Conservation (phyloP, 164 flowering plant genomes). For the Taxillus chinensis region DNA sequence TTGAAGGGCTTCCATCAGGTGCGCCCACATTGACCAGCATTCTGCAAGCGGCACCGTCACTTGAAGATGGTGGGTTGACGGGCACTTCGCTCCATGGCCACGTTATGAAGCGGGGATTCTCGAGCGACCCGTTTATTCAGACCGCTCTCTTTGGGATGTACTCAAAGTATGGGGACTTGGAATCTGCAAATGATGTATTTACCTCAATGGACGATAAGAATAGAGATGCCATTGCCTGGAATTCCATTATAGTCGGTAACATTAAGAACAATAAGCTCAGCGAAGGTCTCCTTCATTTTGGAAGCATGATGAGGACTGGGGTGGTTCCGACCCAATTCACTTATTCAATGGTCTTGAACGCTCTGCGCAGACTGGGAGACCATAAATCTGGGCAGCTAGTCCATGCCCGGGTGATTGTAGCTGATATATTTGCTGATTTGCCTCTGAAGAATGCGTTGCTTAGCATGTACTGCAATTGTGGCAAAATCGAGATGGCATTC, state of each 20-base stretch:
- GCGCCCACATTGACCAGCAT: slow-evolving; percentile 59
- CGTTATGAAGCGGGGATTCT: slow-evolving; percentile 44
- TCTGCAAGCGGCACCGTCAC: slow-evolving; percentile 37
- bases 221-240: slow-evolving; percentile 69
- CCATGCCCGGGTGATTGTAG: slow-evolving; percentile 51
- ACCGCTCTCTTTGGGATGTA: slow-evolving; percentile 74
- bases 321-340: slow-evolving; percentile 48
- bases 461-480: slow-evolving; percentile 70
- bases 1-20: slow-evolving; percentile 35
- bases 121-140: slow-evolving; percentile 37
- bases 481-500: slow-evolving; percentile 33
- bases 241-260: slow-evolving; percentile 45
- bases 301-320: slow-evolving; percentile 37
- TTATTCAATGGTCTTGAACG: slow-evolving; percentile 60
- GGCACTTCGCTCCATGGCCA: slow-evolving; percentile 47
- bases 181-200: slow-evolving; percentile 40
- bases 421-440: slow-evolving; percentile 32
- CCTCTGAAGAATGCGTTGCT: slow-evolving; percentile 67
- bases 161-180: slow-evolving; percentile 46
- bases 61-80: slow-evolving; percentile 19
- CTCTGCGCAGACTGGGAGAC: slow-evolving; percentile 37
- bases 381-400: slow-evolving; percentile 29
- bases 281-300: slow-evolving; percentile 34
- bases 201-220: slow-evolving; percentile 10
- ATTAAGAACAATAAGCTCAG: slow-evolving; percentile 37